A percentile compares a stretch with the other conserved stretches of the same genome.
phyloP scores from a whole-genome alignment of 176 grass and related monocot species.

The Cenchrus fungigraminus region DNA sequence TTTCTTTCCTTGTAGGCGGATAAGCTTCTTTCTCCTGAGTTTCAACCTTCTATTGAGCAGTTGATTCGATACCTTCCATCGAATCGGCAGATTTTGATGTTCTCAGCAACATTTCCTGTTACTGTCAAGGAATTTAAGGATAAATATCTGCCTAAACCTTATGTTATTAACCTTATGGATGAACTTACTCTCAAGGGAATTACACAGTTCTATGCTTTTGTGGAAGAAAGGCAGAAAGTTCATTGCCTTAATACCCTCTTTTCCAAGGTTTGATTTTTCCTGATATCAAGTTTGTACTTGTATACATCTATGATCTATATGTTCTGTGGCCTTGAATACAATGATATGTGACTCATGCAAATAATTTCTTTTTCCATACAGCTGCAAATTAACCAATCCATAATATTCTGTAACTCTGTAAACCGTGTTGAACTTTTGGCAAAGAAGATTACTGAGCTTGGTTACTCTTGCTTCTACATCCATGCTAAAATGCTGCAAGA shows the following conservation, averaged over 20 bases:
- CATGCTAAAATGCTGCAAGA: slow-evolving; percentile 99
- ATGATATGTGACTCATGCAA: slow-evolving; percentile 20
- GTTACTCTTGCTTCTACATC: slow-evolving; percentile 98
- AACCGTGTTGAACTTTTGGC: slow-evolving; percentile 94
- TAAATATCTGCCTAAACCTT: slow-evolving; percentile 79
- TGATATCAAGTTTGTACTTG: slow-evolving; percentile 5
- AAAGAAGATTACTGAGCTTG: slow-evolving; percentile 94
- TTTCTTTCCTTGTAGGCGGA: slow-evolving; percentile 63
- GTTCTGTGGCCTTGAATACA: slow-evolving; percentile 10
- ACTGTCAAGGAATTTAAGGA: slow-evolving; percentile 90
- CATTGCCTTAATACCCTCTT: slow-evolving; percentile 96
- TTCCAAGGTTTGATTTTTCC: slow-evolving; percentile 63
- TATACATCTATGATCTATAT: not conserved
- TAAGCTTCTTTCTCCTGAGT: slow-evolving; percentile 87
- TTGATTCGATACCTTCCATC: slow-evolving; percentile 74
- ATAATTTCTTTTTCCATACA: slow-evolving; percentile 42
- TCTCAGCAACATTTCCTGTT: slow-evolving; percentile 94
- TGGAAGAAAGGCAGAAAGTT: slow-evolving; percentile 96
- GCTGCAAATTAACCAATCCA: slow-evolving; percentile 99
- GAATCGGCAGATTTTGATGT: slow-evolving; percentile 84
- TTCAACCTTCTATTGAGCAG: slow-evolving; percentile 80
- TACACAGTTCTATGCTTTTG: slow-evolving; percentile 90
- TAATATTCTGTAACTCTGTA: slow-evolving; percentile 97
- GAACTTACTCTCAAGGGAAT: slow-evolving; percentile 96
- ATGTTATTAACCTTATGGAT: slow-evolving; percentile 96